Conservation (phyloP, 805 yeast genomes). For the Candida vartiovaarae region DNA sequence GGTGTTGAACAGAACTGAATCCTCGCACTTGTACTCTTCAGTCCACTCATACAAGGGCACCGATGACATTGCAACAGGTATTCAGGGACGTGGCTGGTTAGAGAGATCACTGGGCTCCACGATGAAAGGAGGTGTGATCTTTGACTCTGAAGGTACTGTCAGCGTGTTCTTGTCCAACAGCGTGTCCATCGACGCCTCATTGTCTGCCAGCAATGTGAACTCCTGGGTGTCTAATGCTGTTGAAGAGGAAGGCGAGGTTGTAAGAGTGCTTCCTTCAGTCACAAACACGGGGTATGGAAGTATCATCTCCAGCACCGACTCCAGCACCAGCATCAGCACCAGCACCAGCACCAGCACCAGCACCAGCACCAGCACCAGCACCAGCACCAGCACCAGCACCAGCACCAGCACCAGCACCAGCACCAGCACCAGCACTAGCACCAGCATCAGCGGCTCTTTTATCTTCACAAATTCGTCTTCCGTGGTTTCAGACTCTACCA, state of each 20-base stretch:
- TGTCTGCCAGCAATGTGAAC: slow-evolving; percentile 37
- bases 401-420: too few relatives aligned
- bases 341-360: too few relatives aligned
- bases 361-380: too few relatives aligned
- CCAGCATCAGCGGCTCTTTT: too few relatives aligned
- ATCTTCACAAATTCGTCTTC: too few relatives aligned
- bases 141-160: slow-evolving; percentile 53
- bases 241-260: slow-evolving; percentile 22
- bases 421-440: too few relatives aligned
- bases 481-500: too few relatives aligned
- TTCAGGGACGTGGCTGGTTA: slow-evolving; percentile 49
- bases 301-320: too few relatives aligned
- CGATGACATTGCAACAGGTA: slow-evolving; percentile 52
- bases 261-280: slow-evolving; percentile 26
- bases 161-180: slow-evolving; percentile 53
- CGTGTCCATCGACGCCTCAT: slow-evolving; percentile 40
- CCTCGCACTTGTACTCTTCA: slow-evolving; percentile 52
- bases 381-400: too few relatives aligned
- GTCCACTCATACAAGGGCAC: slow-evolving; percentile 74
- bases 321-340: too few relatives aligned
- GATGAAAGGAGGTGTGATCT: slow-evolving; percentile 69
- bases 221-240: slow-evolving; percentile 36
- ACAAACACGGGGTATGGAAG: slow-evolving; percentile 31
- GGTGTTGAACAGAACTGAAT: slow-evolving; percentile 58
- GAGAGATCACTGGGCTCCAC: slow-evolving; percentile 41